These are phyloP conservation scores for Candida khao-thaluensis DNA, from an alignment of 805 yeast species.

Conservation along the genomic window DNA sequence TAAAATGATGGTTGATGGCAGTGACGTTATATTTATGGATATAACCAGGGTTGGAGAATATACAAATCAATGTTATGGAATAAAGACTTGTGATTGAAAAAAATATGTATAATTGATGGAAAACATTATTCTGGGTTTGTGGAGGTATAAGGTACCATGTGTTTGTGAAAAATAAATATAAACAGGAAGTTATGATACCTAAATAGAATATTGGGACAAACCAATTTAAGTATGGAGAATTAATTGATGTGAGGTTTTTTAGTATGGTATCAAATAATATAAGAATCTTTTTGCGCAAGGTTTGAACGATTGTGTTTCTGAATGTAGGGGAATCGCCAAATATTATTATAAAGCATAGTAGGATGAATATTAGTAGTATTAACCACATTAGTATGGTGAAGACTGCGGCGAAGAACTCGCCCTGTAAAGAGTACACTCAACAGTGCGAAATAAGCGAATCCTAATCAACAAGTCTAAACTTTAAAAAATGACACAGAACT, in stretches of 20 bases:
- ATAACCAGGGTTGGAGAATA: conserved; percentile 45
- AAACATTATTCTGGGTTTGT: conserved; percentile 9
- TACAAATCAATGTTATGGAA: conserved; percentile 36
- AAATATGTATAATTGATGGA: conserved; percentile 23
- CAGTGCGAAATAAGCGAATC: no score
- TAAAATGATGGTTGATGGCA: conserved; percentile 20
- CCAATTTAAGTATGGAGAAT: conserved; percentile 33
- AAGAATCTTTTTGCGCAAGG: neutral
- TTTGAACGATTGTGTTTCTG: conserved; percentile 26
- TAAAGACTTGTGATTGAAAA: conserved; percentile 33
- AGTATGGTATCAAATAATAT: neutral
- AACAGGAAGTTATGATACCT: conserved; percentile 32
- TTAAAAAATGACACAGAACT: conserved; percentile 10
- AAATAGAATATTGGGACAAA: conserved; percentile 44
- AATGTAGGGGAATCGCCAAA: conserved; percentile 51
- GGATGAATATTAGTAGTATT: conserved; percentile 2
- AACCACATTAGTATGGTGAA: conserved; percentile 1
- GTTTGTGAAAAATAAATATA: conserved; percentile 29
- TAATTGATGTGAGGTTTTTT: neutral
- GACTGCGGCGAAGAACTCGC: no score
- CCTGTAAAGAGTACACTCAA: no score
- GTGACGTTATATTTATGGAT: conserved; percentile 16
- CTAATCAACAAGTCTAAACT: no score
- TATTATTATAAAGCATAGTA: conserved; percentile 18
- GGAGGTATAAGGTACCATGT: conserved; percentile 22